phyloP scores from a whole-genome alignment of 2,329 filamentous ascomycete genomes.

The Beauveria asiatica region DNA sequence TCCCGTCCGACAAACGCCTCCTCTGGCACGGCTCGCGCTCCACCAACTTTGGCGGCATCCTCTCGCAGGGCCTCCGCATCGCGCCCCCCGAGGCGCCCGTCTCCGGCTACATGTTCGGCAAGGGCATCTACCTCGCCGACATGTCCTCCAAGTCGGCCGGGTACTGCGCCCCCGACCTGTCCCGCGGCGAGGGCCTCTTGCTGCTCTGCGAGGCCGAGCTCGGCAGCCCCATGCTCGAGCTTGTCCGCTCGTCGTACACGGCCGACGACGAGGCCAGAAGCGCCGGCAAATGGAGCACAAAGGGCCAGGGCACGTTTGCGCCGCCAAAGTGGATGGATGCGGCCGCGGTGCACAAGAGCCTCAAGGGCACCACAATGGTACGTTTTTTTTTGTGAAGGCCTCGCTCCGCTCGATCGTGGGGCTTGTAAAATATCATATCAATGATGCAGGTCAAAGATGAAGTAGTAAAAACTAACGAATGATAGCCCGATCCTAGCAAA shows the following conservation, averaged over 20 bases:
- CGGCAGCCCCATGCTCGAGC: slow-evolving; percentile 62
- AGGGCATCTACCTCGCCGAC: slow-evolving; percentile 82
- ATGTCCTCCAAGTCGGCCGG: slow-evolving; percentile 75
- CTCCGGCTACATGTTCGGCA: slow-evolving; percentile 80
- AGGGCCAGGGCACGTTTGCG: slow-evolving; percentile 56
- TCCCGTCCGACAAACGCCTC: slow-evolving; percentile 60
- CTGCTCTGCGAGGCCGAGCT: slow-evolving; percentile 75
- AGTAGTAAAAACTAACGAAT: background rate
- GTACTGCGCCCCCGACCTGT: slow-evolving; percentile 58
- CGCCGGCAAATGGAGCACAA: slow-evolving; percentile 56
- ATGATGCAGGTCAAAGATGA: background rate
- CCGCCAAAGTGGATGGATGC: slow-evolving; percentile 73
- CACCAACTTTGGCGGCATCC: slow-evolving; percentile 81
- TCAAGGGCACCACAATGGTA: slow-evolving; percentile 65
- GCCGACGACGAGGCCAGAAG: slow-evolving; percentile 56
- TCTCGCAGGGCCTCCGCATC: slow-evolving; percentile 82
- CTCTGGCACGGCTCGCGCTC: slow-evolving; percentile 81
- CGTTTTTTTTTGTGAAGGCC: slow-evolving; percentile 20
- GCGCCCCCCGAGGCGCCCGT: slow-evolving; percentile 77
- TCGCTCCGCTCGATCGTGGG: background rate
- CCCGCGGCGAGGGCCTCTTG: slow-evolving; percentile 63
- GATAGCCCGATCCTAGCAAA: slow-evolving; percentile 40
- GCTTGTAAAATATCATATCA: background rate
- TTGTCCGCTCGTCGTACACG: slow-evolving; percentile 47
- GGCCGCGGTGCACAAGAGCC: slow-evolving; percentile 47